Conservation (phyloP, 139 green algal genomes). For the Mychonastes homosphaera region DNA sequence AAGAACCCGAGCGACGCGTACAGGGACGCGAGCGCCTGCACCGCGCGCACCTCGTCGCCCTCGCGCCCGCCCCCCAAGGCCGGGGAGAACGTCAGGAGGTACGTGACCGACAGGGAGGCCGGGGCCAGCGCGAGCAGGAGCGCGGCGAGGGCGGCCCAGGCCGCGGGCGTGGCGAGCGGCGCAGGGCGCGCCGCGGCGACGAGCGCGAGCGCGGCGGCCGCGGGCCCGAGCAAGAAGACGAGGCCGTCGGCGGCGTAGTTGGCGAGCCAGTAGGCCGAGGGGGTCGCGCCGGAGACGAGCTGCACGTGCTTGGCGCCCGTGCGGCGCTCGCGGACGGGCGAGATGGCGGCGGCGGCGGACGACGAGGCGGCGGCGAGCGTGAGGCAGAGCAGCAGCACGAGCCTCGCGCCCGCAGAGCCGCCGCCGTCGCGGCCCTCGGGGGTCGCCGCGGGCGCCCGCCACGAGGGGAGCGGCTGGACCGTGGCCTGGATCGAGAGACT, state of each 20-base stretch:
- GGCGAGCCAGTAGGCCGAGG: slow-evolving; percentile 47
- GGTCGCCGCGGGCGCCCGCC: slow-evolving; percentile 28
- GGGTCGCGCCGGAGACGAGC: slow-evolving; percentile 39
- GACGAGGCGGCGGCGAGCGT: slow-evolving; percentile 46
- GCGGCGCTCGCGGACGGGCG: slow-evolving; percentile 51
- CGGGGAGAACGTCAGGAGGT: slow-evolving; percentile 47
- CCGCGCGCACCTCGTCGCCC: too few relatives aligned
- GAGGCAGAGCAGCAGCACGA: slow-evolving; percentile 62
- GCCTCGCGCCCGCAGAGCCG: too few relatives aligned
- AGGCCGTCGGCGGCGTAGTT: slow-evolving; percentile 43
- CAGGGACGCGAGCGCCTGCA: too few relatives aligned
- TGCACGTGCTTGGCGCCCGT: slow-evolving; percentile 48
- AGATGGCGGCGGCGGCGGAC: slow-evolving; percentile 48
- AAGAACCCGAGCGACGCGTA: too few relatives aligned
- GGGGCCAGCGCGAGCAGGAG: slow-evolving; percentile 41
- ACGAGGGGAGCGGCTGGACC: slow-evolving; percentile 17
- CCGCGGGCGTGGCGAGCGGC: too few relatives aligned
- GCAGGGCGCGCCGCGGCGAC: too few relatives aligned
- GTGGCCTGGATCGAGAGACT: slow-evolving; percentile 19
- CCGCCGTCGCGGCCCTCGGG: slow-evolving; percentile 24
- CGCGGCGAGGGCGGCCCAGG: slow-evolving; percentile 21
- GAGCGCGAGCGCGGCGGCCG: slow-evolving; percentile 28
- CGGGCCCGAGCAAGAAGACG: slow-evolving; percentile 32
- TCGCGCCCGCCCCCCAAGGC: too few relatives aligned
- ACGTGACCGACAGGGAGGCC: slow-evolving; percentile 45